Evolutionary conservation across 805 yeast genomes (phyloP), one percentile per base, ranked within the genome.

Genomic region (Wickerhamomyces queroliae): DNA sequence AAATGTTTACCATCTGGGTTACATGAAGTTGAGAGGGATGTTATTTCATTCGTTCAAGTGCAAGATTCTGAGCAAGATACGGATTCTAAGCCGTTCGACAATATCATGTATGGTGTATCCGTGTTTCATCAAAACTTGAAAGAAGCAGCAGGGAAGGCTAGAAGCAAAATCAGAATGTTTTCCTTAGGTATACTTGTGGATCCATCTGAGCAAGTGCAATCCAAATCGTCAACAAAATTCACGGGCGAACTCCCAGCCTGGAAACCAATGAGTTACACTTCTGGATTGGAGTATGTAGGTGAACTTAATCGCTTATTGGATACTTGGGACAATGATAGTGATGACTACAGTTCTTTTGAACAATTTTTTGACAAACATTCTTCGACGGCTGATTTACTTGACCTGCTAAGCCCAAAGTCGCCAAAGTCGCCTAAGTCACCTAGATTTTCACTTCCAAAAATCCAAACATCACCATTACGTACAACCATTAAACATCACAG

Each of bases 1-100:
- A 74, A 77, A 46, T 65, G 80, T n/a, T 59, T 82, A 33, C 89
- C 89, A 0, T 78, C 86, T 0, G 88, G 90, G 1, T 62, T 80
- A 2, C 89, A 82, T 50, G 67, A 73, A 12, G 64, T 66, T 3
- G 55, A 57, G 17, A 41, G 50, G 12, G 89, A 82, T 50, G 71
- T 74, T 2, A 65, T 81, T 1, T 72, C 74, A 38, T 80, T 81
- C 57, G 70, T 67, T 3, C 57, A 50, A 7, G 61, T 66, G 8
- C 59, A 55, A 28, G 40, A 44, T 10, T 41, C 50, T 9, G 45
- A 39, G 2, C 26, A 21, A 13, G 25, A 39, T 3, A 46, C 40
- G 5, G 44, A 48, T n/a, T 43, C 48, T 2, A 39, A 40, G 11
- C 45, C 46, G 0, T 37, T 36, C 17, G 44, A 45, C 12, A 49